Evolutionary conservation across 2,329 filamentous ascomycete genomes (phyloP).

Genomic region (Lecanicillium sp.): DNA sequence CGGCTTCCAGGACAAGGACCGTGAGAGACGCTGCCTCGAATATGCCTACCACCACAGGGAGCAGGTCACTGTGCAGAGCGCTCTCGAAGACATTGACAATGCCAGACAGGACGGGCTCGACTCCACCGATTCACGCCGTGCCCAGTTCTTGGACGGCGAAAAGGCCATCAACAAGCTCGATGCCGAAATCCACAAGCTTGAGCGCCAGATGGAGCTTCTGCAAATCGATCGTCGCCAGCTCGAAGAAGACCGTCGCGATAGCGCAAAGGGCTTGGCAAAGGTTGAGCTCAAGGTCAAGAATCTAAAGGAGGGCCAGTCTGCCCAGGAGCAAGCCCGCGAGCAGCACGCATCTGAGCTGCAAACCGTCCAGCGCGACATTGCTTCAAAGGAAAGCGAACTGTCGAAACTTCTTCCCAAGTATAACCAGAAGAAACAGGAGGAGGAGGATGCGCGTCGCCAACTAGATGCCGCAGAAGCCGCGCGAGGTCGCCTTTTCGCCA

Average conservation of each 20-base stretch:
- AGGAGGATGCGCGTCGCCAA: constrained; percentile 61
- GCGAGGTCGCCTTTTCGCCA: constrained; percentile 75
- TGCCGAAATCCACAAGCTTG: constrained; percentile 68
- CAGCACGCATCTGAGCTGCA: constrained; percentile 66
- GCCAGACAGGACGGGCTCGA: constrained; percentile 75
- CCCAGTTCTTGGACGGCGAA: constrained; percentile 70
- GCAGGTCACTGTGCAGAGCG: constrained; percentile 68
- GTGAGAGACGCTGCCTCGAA: constrained; percentile 83
- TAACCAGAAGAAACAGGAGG: constrained; percentile 63
- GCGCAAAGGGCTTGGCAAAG: constrained; percentile 72
- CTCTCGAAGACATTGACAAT: constrained; percentile 76
- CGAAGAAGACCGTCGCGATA: constrained; percentile 82
- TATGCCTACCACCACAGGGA: constrained; percentile 92
- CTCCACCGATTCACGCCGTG: constrained; percentile 72
- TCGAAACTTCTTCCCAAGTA: constrained; percentile 69
- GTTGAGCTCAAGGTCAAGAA: constrained; percentile 78
- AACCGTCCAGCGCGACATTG: constrained; percentile 66
- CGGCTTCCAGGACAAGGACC: constrained; percentile 90
- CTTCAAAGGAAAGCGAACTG: constrained; percentile 69
- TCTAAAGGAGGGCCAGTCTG: constrained; percentile 73
- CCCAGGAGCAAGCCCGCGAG: constrained; percentile 63
- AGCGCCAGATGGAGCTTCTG: constrained; percentile 76
- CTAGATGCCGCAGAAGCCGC: constrained; percentile 70
- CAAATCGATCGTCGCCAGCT: constrained; percentile 79
- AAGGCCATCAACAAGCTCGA: constrained; percentile 72